Evolutionary conservation across 2,329 filamentous ascomycete genomes (phyloP).

Genomic region (Penicillium sp.): DNA sequence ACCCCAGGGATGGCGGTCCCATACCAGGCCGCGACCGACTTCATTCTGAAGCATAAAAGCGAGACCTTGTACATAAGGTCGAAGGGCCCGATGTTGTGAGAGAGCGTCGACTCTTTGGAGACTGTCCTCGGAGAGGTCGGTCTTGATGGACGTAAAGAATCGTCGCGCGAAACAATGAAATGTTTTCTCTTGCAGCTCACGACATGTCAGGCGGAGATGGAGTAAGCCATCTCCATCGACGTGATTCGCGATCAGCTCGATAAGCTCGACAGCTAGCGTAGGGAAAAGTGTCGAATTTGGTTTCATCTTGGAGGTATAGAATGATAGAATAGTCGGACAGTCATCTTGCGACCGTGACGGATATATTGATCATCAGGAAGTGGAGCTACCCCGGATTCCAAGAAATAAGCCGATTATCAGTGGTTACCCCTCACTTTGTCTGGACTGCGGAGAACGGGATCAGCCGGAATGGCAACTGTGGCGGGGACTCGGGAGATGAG

Average conservation of each 20-base stretch:
- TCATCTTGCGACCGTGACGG: not conserved
- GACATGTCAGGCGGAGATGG: constrained; percentile 17
- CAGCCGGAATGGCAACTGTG: not conserved
- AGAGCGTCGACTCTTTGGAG: constrained; percentile 16
- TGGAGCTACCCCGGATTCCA: constrained; percentile 14
- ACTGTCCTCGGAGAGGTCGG: constrained; percentile 21
- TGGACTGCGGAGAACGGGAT: not conserved
- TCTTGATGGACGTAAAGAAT: constrained; percentile 20
- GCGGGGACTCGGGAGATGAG: not conserved
- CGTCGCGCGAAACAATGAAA: constrained; percentile 23
- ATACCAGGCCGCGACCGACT: constrained; percentile 19
- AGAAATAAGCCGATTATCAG: not conserved
- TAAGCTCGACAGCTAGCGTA: constrained; percentile 18
- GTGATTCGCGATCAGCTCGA: constrained; percentile 16
- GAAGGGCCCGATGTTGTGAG: constrained; percentile 12
- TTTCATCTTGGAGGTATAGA: not conserved
- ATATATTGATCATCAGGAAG: not conserved
- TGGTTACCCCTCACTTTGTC: constrained; percentile 13
- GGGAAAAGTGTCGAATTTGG: not conserved
- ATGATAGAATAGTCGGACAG: not conserved
- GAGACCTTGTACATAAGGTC: constrained; percentile 18
- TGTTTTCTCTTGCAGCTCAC: constrained; percentile 19
- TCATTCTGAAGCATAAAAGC: constrained; percentile 21
- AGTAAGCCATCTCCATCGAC: constrained; percentile 13
- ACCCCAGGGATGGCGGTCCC: constrained; percentile 24